phyloP scores from a whole-genome alignment of 768 basidiomycete species.

The Tricholomella constricta region DNA sequence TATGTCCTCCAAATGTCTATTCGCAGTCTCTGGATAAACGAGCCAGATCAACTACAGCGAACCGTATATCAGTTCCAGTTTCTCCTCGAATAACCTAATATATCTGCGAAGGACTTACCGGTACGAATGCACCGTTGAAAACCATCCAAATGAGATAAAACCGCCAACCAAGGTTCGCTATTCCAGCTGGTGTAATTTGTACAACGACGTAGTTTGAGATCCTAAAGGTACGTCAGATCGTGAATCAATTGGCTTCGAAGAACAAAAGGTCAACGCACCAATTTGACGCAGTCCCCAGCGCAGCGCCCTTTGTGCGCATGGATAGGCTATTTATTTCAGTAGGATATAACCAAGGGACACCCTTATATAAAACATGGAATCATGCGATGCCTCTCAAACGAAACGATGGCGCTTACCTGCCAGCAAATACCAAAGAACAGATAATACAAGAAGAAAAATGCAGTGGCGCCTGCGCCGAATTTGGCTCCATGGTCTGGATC shows the following conservation, averaged over 20 bases:
- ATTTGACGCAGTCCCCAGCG: constrained; percentile 48
- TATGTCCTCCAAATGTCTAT: constrained; percentile 52
- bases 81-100: no score
- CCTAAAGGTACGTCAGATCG: constrained; percentile 28
- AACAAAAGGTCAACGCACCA: constrained; percentile 31
- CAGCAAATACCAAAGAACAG: constrained; percentile 54
- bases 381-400: neutral
- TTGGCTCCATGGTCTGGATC: constrained; percentile 31
- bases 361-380: constrained; percentile 25
- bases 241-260: neutral
- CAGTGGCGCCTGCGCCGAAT: constrained; percentile 46
- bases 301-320: constrained; percentile 53
- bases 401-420: constrained; percentile 37
- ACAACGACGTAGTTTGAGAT: constrained; percentile 55
- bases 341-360: constrained; percentile 53
- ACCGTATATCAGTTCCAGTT: neutral
- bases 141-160: constrained; percentile 53
- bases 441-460: constrained; percentile 54
- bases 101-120: constrained; percentile 32
- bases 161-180: constrained; percentile 47
- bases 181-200: constrained; percentile 49
- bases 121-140: constrained; percentile 51
- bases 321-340: constrained; percentile 52
- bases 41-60: constrained; percentile 46
- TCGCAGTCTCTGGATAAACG: constrained; percentile 52